Evolutionary conservation across 192 early-diverging fungal genomes (phyloP).

Genomic region (Podila horticola): DNA sequence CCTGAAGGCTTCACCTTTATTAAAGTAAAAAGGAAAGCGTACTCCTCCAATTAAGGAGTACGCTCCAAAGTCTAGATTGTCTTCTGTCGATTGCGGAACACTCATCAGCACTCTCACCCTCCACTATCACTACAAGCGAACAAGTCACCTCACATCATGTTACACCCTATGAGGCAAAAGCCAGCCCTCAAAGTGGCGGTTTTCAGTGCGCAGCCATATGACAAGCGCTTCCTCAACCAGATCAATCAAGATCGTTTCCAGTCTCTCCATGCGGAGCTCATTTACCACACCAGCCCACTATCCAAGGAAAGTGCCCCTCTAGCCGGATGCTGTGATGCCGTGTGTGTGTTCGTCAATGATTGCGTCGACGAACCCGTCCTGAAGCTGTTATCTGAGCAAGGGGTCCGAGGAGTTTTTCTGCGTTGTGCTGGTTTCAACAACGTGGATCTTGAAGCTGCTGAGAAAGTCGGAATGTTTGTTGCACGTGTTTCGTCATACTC

Average conservation of each 20-base stretch:
- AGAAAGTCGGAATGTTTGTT: neutral
- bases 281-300: neutral
- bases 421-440: conserved; percentile 2
- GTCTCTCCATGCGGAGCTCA: too few species aligned
- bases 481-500: conserved; percentile 2
- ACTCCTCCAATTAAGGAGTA: too few species aligned
- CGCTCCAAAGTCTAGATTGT: too few species aligned
- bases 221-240: too few species aligned
- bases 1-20: too few species aligned
- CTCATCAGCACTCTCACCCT: too few species aligned
- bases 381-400: neutral
- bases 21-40: too few species aligned
- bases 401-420: conserved; percentile 2
- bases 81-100: too few species aligned
- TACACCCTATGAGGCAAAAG: neutral
- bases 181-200: neutral
- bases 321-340: neutral
- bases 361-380: neutral
- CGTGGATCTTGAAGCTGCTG: neutral
- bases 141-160: too few species aligned
- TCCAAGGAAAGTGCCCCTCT: neutral
- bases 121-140: too few species aligned
- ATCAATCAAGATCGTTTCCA: too few species aligned
- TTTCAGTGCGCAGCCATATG: neutral
- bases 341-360: conserved; percentile 3